A percentile compares a stretch with the other conserved stretches of the same genome.
phyloP scores from a whole-genome alignment of 129 eudicot genomes.

The Lonicera japonica region DNA sequence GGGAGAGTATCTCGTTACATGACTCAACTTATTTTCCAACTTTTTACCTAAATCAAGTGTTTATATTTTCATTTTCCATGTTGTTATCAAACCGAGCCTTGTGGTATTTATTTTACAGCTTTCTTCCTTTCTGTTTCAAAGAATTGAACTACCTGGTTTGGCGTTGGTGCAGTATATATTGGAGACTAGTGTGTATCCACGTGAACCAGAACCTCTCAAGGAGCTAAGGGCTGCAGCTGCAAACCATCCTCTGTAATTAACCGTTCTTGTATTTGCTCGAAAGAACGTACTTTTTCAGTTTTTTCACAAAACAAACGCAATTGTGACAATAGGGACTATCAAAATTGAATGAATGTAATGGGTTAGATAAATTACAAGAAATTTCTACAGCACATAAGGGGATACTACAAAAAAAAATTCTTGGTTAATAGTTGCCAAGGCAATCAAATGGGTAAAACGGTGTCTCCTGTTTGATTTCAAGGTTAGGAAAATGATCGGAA shows the following conservation, averaged over 20 bases:
- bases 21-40: too few species aligned
- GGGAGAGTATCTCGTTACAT: too few species aligned
- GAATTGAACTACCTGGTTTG: neutral
- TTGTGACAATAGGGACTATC: too few species aligned
- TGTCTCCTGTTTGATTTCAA: too few species aligned
- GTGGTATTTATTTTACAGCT: neutral
- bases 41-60: too few species aligned
- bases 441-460: too few species aligned
- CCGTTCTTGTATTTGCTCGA: neutral
- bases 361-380: neutral
- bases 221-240: constrained; percentile 23
- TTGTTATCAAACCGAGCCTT: too few species aligned
- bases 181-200: constrained; percentile 27
- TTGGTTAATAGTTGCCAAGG: too few species aligned
- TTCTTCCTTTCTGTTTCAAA: neutral
- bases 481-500: too few species aligned
- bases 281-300: neutral
- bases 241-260: constrained; percentile 16
- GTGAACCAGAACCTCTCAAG: constrained; percentile 27
- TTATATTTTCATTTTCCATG: too few species aligned
- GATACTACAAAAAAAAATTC: neutral
- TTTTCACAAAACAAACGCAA: too few species aligned
- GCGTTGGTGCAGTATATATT: constrained; percentile 13
- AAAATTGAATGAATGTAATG: neutral
- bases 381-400: neutral